A percentile compares a stretch with the other conserved stretches of the same genome.
phyloP scores from a whole-genome alignment of 2,329 filamentous ascomycete genomes.

The Hirsutella rhossiliensis region DNA sequence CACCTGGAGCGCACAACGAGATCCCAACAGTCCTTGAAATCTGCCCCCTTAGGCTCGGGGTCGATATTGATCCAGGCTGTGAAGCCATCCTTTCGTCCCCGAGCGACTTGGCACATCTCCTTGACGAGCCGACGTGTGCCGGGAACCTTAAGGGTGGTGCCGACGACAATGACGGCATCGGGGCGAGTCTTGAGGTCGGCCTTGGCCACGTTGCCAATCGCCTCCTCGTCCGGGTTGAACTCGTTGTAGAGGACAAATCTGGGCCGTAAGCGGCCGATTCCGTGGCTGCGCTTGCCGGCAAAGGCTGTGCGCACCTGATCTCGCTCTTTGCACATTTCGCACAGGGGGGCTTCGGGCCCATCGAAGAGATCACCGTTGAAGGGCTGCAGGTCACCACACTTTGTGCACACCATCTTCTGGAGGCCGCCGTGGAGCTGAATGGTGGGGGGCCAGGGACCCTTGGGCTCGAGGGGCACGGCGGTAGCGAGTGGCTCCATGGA shows the following conservation, averaged over 20 bases:
- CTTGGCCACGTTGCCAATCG: constrained; percentile 81
- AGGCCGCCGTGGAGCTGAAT: constrained; percentile 90
- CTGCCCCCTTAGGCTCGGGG: constrained; percentile 65
- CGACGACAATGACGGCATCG: constrained; percentile 88
- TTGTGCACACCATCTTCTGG: constrained; percentile 93
- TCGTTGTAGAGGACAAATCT: constrained; percentile 97
- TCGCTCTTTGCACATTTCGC: constrained; percentile 58
- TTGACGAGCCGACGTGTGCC: constrained; percentile 81
- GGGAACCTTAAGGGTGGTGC: constrained; percentile 90
- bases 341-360: constrained; percentile 73
- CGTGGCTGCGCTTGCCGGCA: constrained; percentile 83
- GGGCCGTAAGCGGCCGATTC: constrained; percentile 78
- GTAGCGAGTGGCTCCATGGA: constrained; percentile 70
- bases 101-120: constrained; percentile 81
- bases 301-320: constrained; percentile 65
- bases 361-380: constrained; percentile 74
- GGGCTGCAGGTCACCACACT: constrained; percentile 65
- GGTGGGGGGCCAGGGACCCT: constrained; percentile 86
- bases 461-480: constrained; percentile 64
- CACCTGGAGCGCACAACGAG: constrained; percentile 77
- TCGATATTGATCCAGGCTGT: constrained; percentile 94
- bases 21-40: constrained; percentile 91
- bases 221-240: constrained; percentile 89
- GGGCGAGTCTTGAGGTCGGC: constrained; percentile 77
- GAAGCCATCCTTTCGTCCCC: constrained; percentile 69